These are phyloP conservation scores for Melanogaster broomeanus DNA, from an alignment of 768 basidiomycete genomes.

Conservation along the genomic window DNA sequence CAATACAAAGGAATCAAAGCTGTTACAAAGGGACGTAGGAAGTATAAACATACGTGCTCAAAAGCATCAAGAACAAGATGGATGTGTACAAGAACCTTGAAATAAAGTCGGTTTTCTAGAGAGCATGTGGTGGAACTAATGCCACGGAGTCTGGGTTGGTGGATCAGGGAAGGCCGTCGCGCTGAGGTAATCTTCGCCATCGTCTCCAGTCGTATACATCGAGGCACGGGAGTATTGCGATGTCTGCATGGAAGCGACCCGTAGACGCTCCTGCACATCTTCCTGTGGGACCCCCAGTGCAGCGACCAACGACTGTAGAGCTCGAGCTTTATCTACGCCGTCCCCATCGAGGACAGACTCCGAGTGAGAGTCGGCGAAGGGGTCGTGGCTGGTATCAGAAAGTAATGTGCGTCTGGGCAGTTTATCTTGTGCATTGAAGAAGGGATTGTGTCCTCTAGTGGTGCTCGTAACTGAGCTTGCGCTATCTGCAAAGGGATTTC, in stretches of 20 bases:
- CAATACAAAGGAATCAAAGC: slow-evolving; percentile 7
- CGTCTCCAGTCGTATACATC: slow-evolving; percentile 18
- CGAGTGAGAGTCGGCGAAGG: slow-evolving; percentile 41
- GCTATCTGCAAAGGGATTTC: slow-evolving; percentile 29
- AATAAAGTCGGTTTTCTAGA: neutral
- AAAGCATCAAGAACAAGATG: slow-evolving; percentile 11
- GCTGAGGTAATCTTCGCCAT: slow-evolving; percentile 26
- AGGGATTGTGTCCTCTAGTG: slow-evolving; percentile 35
- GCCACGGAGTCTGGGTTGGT: slow-evolving; percentile 15
- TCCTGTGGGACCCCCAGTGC: slow-evolving; percentile 56
- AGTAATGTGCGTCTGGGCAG: slow-evolving; percentile 18
- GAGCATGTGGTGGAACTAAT: slow-evolving; percentile 3
- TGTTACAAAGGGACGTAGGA: slow-evolving; percentile 8
- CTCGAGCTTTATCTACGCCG: slow-evolving; percentile 48
- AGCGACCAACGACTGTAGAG: slow-evolving; percentile 65
- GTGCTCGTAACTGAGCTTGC: slow-evolving; percentile 16
- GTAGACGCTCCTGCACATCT: slow-evolving; percentile 49
- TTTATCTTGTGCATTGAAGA: slow-evolving; percentile 44
- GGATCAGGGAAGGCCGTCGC: slow-evolving; percentile 33
- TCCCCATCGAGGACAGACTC: slow-evolving; percentile 33
- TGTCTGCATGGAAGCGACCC: slow-evolving; percentile 62
- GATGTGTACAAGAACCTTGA: slow-evolving; percentile 6
- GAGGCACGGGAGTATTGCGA: slow-evolving; percentile 39
- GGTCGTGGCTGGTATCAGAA: slow-evolving; percentile 29
- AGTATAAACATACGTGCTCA: slow-evolving; percentile 13